These are phyloP conservation scores for Moniliella sp. DNA, from an alignment of 1,284 basidiomycete species.

Conservation along the genomic window DNA sequence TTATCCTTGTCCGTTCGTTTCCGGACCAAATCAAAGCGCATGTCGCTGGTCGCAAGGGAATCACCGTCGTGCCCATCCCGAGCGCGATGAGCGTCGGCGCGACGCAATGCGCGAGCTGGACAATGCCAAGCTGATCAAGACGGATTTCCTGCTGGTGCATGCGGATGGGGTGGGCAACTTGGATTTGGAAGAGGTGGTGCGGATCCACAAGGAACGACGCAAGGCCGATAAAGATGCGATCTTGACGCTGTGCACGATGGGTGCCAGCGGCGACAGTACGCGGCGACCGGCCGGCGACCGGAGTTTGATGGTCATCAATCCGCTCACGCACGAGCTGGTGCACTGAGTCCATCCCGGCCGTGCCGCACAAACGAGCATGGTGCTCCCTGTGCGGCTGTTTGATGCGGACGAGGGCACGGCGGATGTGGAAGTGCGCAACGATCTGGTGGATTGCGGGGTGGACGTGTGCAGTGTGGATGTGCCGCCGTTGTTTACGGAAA, in stretches of 20 bases:
- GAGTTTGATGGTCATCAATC: constrained; percentile 14
- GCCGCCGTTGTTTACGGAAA: constrained; percentile 88
- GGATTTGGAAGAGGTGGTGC: constrained; percentile 65
- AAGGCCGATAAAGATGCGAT: constrained; percentile 73
- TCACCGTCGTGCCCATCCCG: constrained; percentile 64
- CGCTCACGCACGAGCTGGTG: constrained; percentile 27
- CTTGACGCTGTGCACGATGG: constrained; percentile 46
- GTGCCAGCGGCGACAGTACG: constrained; percentile 5
- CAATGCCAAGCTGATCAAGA: constrained; percentile 54
- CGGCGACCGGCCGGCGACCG: not conserved
- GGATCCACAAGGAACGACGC: constrained; percentile 65
- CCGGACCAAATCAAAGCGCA: constrained; percentile 36
- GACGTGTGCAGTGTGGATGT: constrained; percentile 52
- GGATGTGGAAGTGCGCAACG: constrained; percentile 61
- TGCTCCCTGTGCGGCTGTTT: constrained; percentile 41
- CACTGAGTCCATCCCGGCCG: constrained; percentile 29
- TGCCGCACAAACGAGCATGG: constrained; percentile 12
- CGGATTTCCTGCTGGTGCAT: constrained; percentile 56
- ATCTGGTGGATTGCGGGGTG: constrained; percentile 57
- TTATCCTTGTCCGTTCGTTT: constrained; percentile 52
- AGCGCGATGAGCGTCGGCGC: constrained; percentile 72
- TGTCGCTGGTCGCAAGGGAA: constrained; percentile 61
- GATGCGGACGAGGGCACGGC: constrained; percentile 4
- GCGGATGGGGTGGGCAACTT: constrained; percentile 86
- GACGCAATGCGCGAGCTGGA: constrained; percentile 94